These are phyloP conservation scores for Nymphaea thermarum DNA, from an alignment of 164 flowering plant species.

Conservation along the genomic window DNA sequence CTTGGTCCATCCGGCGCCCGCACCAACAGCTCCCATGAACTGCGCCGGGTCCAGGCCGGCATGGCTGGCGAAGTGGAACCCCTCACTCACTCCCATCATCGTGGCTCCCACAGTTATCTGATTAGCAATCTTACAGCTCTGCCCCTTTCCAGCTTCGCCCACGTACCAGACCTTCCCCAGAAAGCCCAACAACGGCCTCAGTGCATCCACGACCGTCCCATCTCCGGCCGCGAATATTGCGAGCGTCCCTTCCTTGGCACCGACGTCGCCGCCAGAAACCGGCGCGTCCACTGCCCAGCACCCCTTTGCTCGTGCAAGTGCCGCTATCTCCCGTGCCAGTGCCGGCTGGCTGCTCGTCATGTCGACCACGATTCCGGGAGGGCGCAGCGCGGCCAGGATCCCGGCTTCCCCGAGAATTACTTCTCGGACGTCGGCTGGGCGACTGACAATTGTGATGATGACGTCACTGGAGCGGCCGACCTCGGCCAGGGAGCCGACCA, in stretches of 20 bases:
- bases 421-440: conserved; percentile 61
- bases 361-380: conserved; percentile 48
- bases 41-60: conserved; percentile 44
- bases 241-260: conserved; percentile 54
- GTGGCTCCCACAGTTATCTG: conserved; percentile 51
- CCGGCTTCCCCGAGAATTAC: conserved; percentile 21
- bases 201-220: conserved; percentile 33
- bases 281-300: conserved; percentile 70
- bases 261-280: conserved; percentile 68
- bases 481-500: conserved; percentile 32
- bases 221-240: conserved; percentile 69
- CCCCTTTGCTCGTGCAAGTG: conserved; percentile 22
- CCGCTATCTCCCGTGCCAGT: conserved; percentile 39
- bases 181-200: conserved; percentile 38
- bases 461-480: conserved; percentile 39
- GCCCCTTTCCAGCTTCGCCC: conserved; percentile 59
- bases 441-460: conserved; percentile 73
- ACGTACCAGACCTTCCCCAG: conserved; percentile 45
- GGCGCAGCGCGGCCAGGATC: conserved; percentile 19
- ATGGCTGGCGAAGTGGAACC: conserved; percentile 47
- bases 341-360: conserved; percentile 51
- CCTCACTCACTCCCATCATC: conserved; percentile 66
- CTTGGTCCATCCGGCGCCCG: conserved; percentile 67
- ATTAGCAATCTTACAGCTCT: conserved; percentile 66
- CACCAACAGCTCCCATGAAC: conserved; percentile 36